Conservation (phyloP, 2,329 filamentous ascomycete species). For the Thielaviopsis euricoi region DNA sequence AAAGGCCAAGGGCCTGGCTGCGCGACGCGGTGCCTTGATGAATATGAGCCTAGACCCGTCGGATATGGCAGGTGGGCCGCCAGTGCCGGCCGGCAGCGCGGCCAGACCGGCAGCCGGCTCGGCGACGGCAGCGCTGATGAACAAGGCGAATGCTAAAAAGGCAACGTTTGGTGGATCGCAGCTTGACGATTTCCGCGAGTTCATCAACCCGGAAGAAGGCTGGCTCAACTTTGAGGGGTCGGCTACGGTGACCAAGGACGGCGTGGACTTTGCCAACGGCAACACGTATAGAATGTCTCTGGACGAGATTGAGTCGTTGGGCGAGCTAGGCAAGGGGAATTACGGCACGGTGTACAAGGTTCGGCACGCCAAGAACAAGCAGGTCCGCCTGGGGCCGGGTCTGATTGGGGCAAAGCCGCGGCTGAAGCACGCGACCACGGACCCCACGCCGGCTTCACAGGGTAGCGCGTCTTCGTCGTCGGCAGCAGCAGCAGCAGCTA, state of each 20-base stretch:
- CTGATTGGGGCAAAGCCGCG: conserved; percentile 28
- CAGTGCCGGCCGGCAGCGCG: conserved; percentile 11
- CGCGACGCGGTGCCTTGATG: conserved; percentile 45
- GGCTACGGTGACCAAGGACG: conserved; percentile 71
- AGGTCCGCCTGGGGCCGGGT: conserved; percentile 42
- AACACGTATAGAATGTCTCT: conserved; percentile 85
- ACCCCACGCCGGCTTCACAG: conserved; percentile 16
- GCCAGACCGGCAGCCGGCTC: conserved; percentile 13
- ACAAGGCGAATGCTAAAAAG: conserved; percentile 16
- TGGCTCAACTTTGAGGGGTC: conserved; percentile 88
- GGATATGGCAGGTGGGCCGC: conserved; percentile 6
- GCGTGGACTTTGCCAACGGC: conserved; percentile 83
- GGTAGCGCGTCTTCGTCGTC: too few relatives aligned
- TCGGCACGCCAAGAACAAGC: conserved; percentile 54
- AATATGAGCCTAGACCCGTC: conserved; percentile 3
- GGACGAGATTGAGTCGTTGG: conserved; percentile 84
- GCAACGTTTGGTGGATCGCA: conserved; percentile 28
- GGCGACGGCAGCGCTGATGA: conserved; percentile 10
- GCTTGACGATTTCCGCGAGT: conserved; percentile 51
- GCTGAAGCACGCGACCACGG: conserved; percentile 22
- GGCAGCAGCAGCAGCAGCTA: too few relatives aligned
- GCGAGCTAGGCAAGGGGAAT: conserved; percentile 92
- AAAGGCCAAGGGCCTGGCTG: conserved; percentile 36
- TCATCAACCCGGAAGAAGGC: conserved; percentile 80
- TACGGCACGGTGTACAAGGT: conserved; percentile 98